Evolutionary conservation across 345 rosid genomes (phyloP).

Genomic region (Kandelia obovata): DNA sequence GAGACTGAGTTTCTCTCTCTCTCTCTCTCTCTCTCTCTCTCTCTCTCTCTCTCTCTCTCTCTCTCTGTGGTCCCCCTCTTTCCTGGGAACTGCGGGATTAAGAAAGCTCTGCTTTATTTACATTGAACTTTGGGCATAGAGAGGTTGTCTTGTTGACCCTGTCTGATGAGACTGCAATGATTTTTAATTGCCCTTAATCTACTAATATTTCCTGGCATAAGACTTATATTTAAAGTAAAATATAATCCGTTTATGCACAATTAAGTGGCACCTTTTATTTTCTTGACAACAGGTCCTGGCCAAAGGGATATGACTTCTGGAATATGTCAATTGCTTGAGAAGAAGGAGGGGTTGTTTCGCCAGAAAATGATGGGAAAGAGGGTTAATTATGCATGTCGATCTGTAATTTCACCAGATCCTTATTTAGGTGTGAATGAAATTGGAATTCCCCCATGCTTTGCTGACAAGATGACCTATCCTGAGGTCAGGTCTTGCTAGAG

Average conservation of each 20-base stretch:
- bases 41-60: too few species aligned
- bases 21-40: too few species aligned
- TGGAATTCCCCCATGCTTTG: conserved; percentile 94
- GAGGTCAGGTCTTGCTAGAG: conserved; percentile 49
- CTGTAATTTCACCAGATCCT: conserved; percentile 99
- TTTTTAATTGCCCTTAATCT: too few species aligned
- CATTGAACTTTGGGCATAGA: too few species aligned
- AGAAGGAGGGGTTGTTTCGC: conserved; percentile 92
- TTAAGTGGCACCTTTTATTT: conserved; percentile 8
- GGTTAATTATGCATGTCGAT: conserved; percentile 94
- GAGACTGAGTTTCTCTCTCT: too few species aligned
- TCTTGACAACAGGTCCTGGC: conserved; percentile 46
- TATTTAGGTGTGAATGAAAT: conserved; percentile 94
- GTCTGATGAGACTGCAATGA: too few species aligned
- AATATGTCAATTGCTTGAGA: conserved; percentile 90
- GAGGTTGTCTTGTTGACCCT: background rate
- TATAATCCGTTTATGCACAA: background rate
- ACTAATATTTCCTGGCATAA: too few species aligned
- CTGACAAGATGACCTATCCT: conserved; percentile 80
- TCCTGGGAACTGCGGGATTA: too few species aligned
- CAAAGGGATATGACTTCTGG: conserved; percentile 60
- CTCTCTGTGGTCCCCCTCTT: too few species aligned
- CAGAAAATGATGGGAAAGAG: conserved; percentile 99
- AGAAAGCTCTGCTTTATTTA: too few species aligned
- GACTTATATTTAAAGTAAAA: background rate